phyloP scores from a whole-genome alignment of 495 filamentous ascomycete genomes.

The Cercophora samala region DNA sequence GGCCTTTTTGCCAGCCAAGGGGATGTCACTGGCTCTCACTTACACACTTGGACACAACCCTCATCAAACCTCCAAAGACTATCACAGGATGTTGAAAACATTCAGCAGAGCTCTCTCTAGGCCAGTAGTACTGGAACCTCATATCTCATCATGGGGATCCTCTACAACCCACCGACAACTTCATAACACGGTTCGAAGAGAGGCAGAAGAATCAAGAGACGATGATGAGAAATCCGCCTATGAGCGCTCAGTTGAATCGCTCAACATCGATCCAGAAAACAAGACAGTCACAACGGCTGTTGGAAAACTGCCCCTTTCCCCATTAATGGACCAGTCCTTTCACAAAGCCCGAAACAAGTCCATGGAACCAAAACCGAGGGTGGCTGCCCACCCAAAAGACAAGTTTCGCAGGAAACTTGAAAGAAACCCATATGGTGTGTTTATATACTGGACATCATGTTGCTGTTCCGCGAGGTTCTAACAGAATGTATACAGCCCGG shows the following conservation, averaged over 20 bases:
- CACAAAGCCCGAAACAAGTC: conserved; percentile 36
- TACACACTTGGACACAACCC: not conserved
- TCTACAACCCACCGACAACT: not conserved
- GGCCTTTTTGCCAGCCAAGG: no score
- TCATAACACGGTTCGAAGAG: not conserved
- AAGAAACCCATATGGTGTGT: conserved; percentile 59
- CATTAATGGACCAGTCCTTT: conserved; percentile 49
- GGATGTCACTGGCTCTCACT: not conserved
- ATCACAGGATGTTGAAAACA: not conserved
- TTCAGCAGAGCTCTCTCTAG: not conserved
- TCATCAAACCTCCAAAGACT: not conserved
- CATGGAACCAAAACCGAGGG: conserved; percentile 26
- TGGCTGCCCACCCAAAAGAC: conserved; percentile 29
- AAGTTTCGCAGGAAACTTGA: conserved; percentile 51
- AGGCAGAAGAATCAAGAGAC: conserved; percentile 5
- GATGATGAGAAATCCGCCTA: not conserved
- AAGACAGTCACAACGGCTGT: conserved; percentile 40
- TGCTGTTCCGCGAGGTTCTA: conserved; percentile 3
- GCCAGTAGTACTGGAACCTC: not conserved
- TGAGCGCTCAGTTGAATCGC: not conserved
- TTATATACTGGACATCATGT: not conserved
- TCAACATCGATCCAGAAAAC: conserved; percentile 30
- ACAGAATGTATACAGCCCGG: conserved; percentile 36
- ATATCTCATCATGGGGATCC: not conserved
- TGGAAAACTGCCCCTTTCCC: conserved; percentile 47